Conservation (phyloP, 2,329 filamentous ascomycete species). For the Claviceps purpurea region DNA sequence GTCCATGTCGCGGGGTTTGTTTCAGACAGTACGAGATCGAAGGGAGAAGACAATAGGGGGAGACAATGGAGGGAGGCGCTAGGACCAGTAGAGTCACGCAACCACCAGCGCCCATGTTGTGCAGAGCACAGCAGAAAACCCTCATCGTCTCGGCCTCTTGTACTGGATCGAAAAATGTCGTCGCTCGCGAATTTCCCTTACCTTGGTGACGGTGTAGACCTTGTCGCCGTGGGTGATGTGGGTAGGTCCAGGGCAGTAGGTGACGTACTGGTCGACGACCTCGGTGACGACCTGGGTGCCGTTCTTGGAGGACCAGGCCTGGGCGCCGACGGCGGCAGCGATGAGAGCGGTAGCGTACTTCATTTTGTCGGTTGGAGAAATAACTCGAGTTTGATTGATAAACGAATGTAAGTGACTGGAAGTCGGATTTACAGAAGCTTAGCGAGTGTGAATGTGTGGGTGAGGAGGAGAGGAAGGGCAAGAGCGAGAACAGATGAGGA, state of each 20-base stretch:
- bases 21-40: background rate
- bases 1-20: background rate
- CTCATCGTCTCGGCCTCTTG: background rate
- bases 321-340: slow-evolving; percentile 28
- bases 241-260: slow-evolving; percentile 59
- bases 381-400: slow-evolving; percentile 18
- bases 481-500: slow-evolving; percentile 12
- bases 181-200: slow-evolving; percentile 17
- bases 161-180: too few relatives aligned
- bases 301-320: slow-evolving; percentile 21
- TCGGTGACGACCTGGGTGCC: slow-evolving; percentile 45
- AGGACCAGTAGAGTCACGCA: too few relatives aligned
- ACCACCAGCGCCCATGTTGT: too few relatives aligned
- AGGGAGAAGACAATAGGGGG: too few relatives aligned
- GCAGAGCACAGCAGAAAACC: background rate
- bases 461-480: slow-evolving; percentile 26
- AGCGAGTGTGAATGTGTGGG: slow-evolving; percentile 35
- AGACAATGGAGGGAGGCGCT: too few relatives aligned
- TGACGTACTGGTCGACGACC: slow-evolving; percentile 52
- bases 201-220: slow-evolving; percentile 57
- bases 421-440: slow-evolving; percentile 31
- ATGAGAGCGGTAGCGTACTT: slow-evolving; percentile 45
- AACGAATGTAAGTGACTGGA: slow-evolving; percentile 49
- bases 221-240: slow-evolving; percentile 47
- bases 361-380: slow-evolving; percentile 43